Conservation (phyloP, 371 early-diverging fungal species). For the Lichtheimia ornata region DNA sequence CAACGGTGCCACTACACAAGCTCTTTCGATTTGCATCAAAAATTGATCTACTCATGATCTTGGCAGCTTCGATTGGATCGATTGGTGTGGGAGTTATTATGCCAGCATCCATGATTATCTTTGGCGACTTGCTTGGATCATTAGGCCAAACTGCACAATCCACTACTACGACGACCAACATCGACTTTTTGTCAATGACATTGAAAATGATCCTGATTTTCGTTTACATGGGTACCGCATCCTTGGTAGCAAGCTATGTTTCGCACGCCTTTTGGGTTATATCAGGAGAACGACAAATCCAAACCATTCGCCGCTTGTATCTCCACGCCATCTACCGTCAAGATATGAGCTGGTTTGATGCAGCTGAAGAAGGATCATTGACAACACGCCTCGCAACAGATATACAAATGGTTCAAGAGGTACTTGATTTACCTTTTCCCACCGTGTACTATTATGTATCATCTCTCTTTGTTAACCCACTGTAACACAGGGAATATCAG, state of each 20-base stretch:
- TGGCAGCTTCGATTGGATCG: conserved; percentile 20
- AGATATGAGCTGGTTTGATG: conserved; percentile 88
- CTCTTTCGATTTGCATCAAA: conserved; percentile 72
- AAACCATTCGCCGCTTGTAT: conserved; percentile 65
- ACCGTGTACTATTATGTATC: too few species aligned
- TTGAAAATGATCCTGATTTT: conserved; percentile 25
- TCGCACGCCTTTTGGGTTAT: conserved; percentile 30
- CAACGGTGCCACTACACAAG: conserved; percentile 46
- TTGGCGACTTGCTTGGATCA: conserved; percentile 22
- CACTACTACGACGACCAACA: conserved; percentile 26
- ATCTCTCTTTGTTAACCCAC: too few species aligned
- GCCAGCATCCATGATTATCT: conserved; percentile 19
- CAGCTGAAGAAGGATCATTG: conserved; percentile 58
- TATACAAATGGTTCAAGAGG: conserved; percentile 74
- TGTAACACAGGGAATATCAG: conserved; percentile 63
- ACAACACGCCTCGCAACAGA: conserved; percentile 74
- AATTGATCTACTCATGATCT: conserved; percentile 59
- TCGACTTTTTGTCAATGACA: conserved; percentile 18
- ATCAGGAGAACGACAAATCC: conserved; percentile 42
- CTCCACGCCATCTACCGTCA: conserved; percentile 79
- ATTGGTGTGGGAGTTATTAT: conserved; percentile 28
- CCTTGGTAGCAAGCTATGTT: conserved; percentile 23
- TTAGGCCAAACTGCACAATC: conserved; percentile 5
- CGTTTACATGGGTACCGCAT: conserved; percentile 32
- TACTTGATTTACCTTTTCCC: too few species aligned